Evolutionary conservation across 768 basidiomycete genomes (phyloP), one percentile per base, ranked within the genome.

Genomic region (Termitomyces sp.): DNA sequence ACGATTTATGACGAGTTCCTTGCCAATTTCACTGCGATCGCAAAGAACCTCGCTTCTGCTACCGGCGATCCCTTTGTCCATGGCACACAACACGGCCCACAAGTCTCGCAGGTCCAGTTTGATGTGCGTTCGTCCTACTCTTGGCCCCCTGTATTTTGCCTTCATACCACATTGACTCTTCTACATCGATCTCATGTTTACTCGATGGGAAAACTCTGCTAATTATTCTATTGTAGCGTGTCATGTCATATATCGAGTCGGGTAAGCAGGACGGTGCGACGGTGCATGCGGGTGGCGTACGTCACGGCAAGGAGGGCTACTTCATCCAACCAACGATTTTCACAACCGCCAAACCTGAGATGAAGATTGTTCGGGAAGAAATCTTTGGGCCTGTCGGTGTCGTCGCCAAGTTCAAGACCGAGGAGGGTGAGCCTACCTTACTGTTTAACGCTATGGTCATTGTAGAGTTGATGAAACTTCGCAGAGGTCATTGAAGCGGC

Each of bases 1-100:
- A 75, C 77, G 4, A 85, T 94, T 65, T 94, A 94, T 71, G 91
- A 94, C 71, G 73, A 86, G 65, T 95, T 96, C 79, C 73, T 93
- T 57, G 70, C 75, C 53, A 78, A 72, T 55, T 89, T 90, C 73
- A 77, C 80, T 1, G 78, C 72, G 42, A 75, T 81, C 68, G 75
- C 85, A 55, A 75, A 78, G 69, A 65, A 66, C 1, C 71, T 88
- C 66, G 81, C 82, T 68, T 75, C 53, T 22, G 59, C 59, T 12
- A 66, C 89, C 56, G 91, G 90, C n/a, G 83, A 88, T 68, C 90
- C 90, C 7, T 91, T 92, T 74, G 63, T 65, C 6, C 64, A 68
- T 0, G 80, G 78, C 18, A 81, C 80, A 16, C 79, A 80, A 72
- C 89, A 90, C 62, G 91, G 91, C 8, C 91, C 91, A 0, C 84